Evolutionary conservation across 495 filamentous ascomycete genomes (phyloP).

Genomic region (Xylaria bambusicola): DNA sequence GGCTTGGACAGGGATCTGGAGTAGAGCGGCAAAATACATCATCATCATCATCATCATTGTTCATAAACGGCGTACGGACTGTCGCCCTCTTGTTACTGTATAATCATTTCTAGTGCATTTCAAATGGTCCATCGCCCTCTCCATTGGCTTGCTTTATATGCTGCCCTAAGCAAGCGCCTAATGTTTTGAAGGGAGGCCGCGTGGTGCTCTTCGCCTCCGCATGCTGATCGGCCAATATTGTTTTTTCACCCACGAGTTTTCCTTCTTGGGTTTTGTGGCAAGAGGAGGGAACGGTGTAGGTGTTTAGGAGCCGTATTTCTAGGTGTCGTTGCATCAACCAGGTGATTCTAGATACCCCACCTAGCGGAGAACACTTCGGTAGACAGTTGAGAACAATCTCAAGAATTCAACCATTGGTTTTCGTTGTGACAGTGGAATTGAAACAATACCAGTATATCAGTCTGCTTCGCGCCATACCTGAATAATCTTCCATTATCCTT

Average conservation of each 20-base stretch:
- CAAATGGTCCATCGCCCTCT: constrained; percentile 5
- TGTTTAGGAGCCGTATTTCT: constrained; percentile 3
- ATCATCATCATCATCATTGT: constrained; percentile 13
- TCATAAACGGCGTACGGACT: constrained; percentile 20
- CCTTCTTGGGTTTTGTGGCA: background rate
- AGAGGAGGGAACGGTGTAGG: constrained; percentile 10
- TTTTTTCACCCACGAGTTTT: constrained; percentile 3
- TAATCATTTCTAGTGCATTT: constrained; percentile 24
- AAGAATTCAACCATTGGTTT: background rate
- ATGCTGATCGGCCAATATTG: too few species aligned
- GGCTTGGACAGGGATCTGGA: constrained; percentile 33
- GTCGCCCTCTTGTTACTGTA: constrained; percentile 28
- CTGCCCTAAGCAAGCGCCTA: background rate
- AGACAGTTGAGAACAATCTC: constrained; percentile 6
- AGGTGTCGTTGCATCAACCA: constrained; percentile 5
- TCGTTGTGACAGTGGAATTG: background rate
- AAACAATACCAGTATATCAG: background rate
- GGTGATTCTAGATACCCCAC: constrained; percentile 19
- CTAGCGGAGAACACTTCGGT: constrained; percentile 11
- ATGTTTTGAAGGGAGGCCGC: background rate
- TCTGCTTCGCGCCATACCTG: too few species aligned
- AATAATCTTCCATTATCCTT: too few species aligned
- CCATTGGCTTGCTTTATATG: background rate
- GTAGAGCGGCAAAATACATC: constrained; percentile 21
- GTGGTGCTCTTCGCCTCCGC: background rate